Percentiles rank a stretch among this genome's conserved stretches.
Evolutionary conservation across 2,329 filamentous ascomycete genomes (phyloP).

Genomic region (Colletotrichum neosansevieriae): DNA sequence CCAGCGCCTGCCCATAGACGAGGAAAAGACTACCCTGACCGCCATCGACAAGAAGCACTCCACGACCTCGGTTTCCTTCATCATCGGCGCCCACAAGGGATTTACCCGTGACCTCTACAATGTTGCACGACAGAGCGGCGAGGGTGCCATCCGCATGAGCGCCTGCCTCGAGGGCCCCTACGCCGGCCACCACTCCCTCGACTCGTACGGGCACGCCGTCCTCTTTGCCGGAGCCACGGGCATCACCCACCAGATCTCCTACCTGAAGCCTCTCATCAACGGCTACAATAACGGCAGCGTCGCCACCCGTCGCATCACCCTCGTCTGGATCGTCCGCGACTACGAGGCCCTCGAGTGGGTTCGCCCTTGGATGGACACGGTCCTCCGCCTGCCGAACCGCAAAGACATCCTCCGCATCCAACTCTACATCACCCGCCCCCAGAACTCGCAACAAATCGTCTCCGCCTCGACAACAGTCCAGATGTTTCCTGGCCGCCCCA

Average conservation of each 20-base stretch:
- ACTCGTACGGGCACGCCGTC: conserved; percentile 92
- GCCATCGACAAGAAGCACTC: conserved; percentile 56
- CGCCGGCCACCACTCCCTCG: conserved; percentile 82
- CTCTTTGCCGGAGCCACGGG: conserved; percentile 94
- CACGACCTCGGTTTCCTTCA: conserved; percentile 76
- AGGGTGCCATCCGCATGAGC: conserved; percentile 69
- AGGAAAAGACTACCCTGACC: conserved; percentile 54
- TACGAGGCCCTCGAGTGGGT: conserved; percentile 94
- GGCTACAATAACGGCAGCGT: conserved; percentile 78
- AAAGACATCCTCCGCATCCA: conserved; percentile 87
- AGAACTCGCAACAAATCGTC: conserved; percentile 83
- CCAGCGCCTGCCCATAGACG: conserved; percentile 47
- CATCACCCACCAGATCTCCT: conserved; percentile 94
- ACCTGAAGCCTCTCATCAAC: conserved; percentile 80
- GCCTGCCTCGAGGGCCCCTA: conserved; percentile 94
- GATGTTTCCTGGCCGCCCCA: conserved; percentile 91
- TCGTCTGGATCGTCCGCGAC: conserved; percentile 94
- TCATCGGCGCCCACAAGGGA: conserved; percentile 89
- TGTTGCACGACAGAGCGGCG: conserved; percentile 68
- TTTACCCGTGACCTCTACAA: conserved; percentile 87
- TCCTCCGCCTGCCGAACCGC: conserved; percentile 83
- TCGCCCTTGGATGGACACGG: conserved; percentile 81
- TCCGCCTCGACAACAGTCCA: conserved; percentile 84
- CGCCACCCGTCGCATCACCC: conserved; percentile 82
- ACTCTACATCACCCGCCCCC: conserved; percentile 90